Evolutionary conservation across 1,139 yeast genomes (phyloP), one percentile per base, ranked within the genome.

Genomic region (Scheffersomyces illinoinensis): DNA sequence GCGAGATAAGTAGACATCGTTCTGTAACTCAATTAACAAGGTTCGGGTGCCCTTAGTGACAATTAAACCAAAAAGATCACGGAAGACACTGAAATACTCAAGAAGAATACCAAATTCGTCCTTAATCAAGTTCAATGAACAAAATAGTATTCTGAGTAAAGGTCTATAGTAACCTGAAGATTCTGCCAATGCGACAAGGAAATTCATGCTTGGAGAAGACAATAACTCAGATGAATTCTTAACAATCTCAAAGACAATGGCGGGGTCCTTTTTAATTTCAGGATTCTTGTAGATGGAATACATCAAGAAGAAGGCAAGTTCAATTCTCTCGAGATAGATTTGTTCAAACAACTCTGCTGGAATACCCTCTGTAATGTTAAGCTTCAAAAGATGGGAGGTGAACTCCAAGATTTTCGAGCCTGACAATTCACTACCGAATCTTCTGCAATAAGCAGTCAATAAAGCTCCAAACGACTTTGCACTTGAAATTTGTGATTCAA

Each of bases 401-500:
- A 86, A 76, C 24, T 73, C 73, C 64, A 85, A 70, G 63, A 83
- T 80, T 1, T 78, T 70, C 0, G 72, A 57, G 56, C 71, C 71
- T 18, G 85, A 66, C 18, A 68, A 65, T 20, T 74, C 76, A 47
- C 73, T 69, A 43, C 64, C 64, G 61, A 71, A 80, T 53, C 72
- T 73, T 57, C 81, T 77, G 65, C 88, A 83, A 63, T 84, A 84
- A 0, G 96, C 86, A 0, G 96, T 88, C 43, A 90, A 63, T 18
- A 93, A 76, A 0, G 95, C 93, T 56, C 96, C 93, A 83, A 90
- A 87, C 0, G 97, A 85, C 67, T 88, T 88, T 3, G 91, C 88
- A 33, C 90, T 84, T 3, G 85, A 77, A 23, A 88, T 78, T 68
- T 92, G 97, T 0, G 95, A 84, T 56, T 86, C 83, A 21, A 88